phyloP scores from a whole-genome alignment of 2,329 filamentous ascomycete genomes.

The Aspergillus costaricaensis region DNA sequence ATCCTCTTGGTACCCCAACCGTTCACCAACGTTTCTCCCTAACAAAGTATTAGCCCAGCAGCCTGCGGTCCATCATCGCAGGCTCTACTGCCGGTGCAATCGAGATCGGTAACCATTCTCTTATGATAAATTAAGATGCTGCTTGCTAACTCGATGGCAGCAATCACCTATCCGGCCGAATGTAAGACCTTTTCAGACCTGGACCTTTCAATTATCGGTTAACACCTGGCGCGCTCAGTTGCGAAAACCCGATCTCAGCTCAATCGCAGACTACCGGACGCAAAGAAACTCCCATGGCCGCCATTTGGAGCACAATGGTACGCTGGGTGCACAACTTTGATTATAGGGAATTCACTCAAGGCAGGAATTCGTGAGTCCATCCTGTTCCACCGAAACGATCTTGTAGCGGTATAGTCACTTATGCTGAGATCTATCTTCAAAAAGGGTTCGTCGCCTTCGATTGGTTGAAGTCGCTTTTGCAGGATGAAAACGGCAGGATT shows the following conservation, averaged over 20 bases:
- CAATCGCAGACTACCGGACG: constrained; percentile 77
- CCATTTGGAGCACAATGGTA: constrained; percentile 96
- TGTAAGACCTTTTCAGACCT: constrained; percentile 57
- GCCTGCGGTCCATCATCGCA: constrained; percentile 85
- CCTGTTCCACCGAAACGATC: not conserved
- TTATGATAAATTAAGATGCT: not conserved
- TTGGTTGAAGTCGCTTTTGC: constrained; percentile 81
- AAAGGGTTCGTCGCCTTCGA: constrained; percentile 92
- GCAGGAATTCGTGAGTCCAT: constrained; percentile 78
- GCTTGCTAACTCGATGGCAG: constrained; percentile 44
- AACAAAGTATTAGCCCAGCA: constrained; percentile 64
- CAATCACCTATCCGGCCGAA: constrained; percentile 92
- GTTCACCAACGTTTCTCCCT: constrained; percentile 12
- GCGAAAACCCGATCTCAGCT: constrained; percentile 94
- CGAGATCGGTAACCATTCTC: constrained; percentile 72
- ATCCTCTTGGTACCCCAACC: not conserved
- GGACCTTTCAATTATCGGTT: constrained; percentile 13
- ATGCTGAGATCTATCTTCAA: not conserved
- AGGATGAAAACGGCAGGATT: constrained; percentile 82
- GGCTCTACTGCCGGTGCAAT: constrained; percentile 92
- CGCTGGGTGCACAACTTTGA: constrained; percentile 93
- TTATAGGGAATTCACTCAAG: constrained; percentile 95
- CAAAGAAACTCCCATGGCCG: constrained; percentile 90
- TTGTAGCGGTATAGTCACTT: not conserved
- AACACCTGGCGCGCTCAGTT: constrained; percentile 53